Evolutionary conservation across 2,329 filamentous ascomycete species (phyloP), one percentile per base, ranked within the genome.

Genomic region (Trichophaea hybrida): DNA sequence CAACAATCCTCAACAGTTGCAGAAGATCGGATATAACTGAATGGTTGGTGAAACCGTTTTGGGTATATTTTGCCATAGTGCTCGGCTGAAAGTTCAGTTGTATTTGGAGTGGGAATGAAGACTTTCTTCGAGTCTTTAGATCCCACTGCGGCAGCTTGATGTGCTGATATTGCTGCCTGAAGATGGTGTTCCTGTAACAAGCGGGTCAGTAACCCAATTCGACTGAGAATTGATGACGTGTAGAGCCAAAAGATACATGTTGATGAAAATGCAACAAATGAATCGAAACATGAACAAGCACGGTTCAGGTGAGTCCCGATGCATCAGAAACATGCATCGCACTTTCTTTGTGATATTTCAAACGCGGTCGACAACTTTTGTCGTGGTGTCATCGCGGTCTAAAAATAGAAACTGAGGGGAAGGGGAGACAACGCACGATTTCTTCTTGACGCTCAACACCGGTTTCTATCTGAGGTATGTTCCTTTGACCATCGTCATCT

Each of bases 401-500:
- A 65, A 66, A 66, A 65, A 68, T 68, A 67, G 65, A 57, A 64
- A 62, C 60, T 59, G 63, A 59, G 61, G 62, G 64, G 67, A 69
- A 24, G 64, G 67, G 69, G 67, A 71, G 68, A 69, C 65, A 67
- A 87, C 89, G 82, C 75, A 96, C 93, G 76, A 91, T 91, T 81
- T 97, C 90, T 75, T 98, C 93, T 66, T 84, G 87, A 72, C 94
- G 90, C 75, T 98, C 93, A 69, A 98, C 93, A 74, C 93, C 93
- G 67, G 90, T 96, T 72, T 93, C 89, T 72, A 96, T 88, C 70
- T 84, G 88, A 75, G 78, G 82, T 77, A 81, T 87, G 72, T 85
- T 85, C 68, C 85, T 86, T 72, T 91, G 83, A 69, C 86, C 81
- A 75, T 94, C 88, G 73, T 96, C 94, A 74, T 89, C 82, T 70